Percentiles rank a stretch among this genome's conserved stretches.
These are phyloP conservation scores for Meyerozyma smithsonii DNA, from an alignment of 1,139 yeast species.

Conservation along the genomic window DNA sequence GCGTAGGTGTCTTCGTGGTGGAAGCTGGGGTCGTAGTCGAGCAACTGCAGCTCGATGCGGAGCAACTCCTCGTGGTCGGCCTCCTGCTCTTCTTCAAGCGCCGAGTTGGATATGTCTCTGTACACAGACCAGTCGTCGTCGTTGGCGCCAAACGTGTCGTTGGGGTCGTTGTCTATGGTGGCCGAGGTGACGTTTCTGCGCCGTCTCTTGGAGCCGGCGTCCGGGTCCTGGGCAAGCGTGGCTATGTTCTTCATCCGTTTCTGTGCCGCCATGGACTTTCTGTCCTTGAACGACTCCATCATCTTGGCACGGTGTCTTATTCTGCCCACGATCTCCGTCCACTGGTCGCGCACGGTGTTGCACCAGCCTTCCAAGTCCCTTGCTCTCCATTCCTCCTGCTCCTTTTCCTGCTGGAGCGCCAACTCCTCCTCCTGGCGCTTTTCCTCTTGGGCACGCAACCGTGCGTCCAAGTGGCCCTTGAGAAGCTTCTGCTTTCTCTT, in stretches of 20 bases:
- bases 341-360: conserved; percentile 56
- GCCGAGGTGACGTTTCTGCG: conserved; percentile 44
- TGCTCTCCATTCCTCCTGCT: conserved; percentile 75
- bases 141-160: conserved; percentile 91
- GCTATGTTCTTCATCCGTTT: conserved; percentile 90
- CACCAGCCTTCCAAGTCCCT: conserved; percentile 79
- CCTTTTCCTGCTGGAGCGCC: conserved; percentile 49
- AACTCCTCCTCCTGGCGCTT: conserved; percentile 50
- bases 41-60: conserved; percentile 66
- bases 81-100: conserved; percentile 70
- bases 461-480: conserved; percentile 86
- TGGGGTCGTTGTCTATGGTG: conserved; percentile 84
- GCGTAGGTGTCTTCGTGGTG: conserved; percentile 76
- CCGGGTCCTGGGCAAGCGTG: conserved; percentile 74
- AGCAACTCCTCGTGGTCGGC: conserved; percentile 60
- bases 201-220: conserved; percentile 39
- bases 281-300: conserved; percentile 74
- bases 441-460: conserved; percentile 76
- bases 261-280: conserved; percentile 90
- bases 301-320: conserved; percentile 67
- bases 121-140: conserved; percentile 96
- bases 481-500: conserved; percentile 78
- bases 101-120: conserved; percentile 72
- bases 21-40: conserved; percentile 80
- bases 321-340: conserved; percentile 51